Base-by-base conservation (phyloP, 176 grass and related monocot species). In the Alopecurus myosuroides region DNA sequence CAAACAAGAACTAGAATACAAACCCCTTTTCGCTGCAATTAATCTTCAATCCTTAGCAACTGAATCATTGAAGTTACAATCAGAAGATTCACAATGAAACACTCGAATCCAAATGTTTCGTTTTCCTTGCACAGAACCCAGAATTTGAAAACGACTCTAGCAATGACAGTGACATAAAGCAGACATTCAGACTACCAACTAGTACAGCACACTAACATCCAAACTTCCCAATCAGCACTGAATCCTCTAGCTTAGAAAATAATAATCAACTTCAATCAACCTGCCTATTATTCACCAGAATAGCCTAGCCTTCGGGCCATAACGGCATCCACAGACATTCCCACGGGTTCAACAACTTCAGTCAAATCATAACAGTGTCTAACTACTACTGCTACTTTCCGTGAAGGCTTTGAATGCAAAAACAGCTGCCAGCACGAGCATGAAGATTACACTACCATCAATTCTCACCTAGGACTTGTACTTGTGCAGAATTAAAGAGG, bases 151-250 rank as follows among this genome's bases (percentile, higher is more conserved):
- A 67, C 28, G 81, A 63, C 10, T 8, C 41, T 34, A 62, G 40
- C 40, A 25, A 13, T 83, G 55, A 79, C 42, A 70, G 25, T 66
- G 65, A 79, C 42, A 77, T 46, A 57, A 83, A 67, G 42, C 28
- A 90, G 11, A 74, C 48, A 4, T 65, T 7, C 57, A 28, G 28
- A 22, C 50, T 56, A 34, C 86, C 46, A 18, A 30, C 42, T 66
- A 83, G 56, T 72, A 83, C 79, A 83, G 62, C 51, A 71, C 84
- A 74, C 60, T 61, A 84, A 56, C 34, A 48, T 84, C 89, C 67
- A 86, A 84, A 79, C 17, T 84, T 80, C 29, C 23, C 39, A 76
- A 45, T 75, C 84, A 83, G 29, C 36, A 71, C 17, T 51, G 34
- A 51, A 51, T 75, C 72, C 28, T 51, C 11, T 37, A 82, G 65